Base-by-base conservation (phyloP, 2,329 filamentous ascomycete species). In the Phialophora verrucosa region DNA sequence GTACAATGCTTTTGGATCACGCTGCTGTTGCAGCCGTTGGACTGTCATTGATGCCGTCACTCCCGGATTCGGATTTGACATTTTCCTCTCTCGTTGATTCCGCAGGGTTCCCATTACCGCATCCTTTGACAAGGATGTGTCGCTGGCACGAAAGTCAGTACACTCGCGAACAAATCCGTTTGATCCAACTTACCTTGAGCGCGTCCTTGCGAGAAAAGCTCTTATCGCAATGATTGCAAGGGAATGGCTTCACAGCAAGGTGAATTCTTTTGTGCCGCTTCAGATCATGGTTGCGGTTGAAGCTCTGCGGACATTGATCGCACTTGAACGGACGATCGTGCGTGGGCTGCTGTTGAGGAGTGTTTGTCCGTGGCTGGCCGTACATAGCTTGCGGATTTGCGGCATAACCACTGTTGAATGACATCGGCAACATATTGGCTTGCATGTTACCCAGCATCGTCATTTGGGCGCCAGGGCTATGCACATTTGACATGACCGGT, bases 261-360 rank as follows among this genome's bases (percentile, higher is more conserved):
- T 99, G 95, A 66, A 98, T 98, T 58, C 93, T 84, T 83, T 97
- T 97, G 78, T 99, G 95, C 59, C 95, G 87, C 80, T 99, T 99
- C 73, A 98, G 79, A 75, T 98, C 95, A 75, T 98, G 95, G 71
- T 98, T 98, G 4, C 95, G 85, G 78, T 96, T 98, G 81, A 99
- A 99, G 44, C 91, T 93, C 76, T 96, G 92, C 0, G 91, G 88
- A 75, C 95, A 99, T 75, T 91, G 86, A 73, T 98, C 93, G 76
- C 95, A 99, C 78, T 93, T 93, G 83, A 96, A 98, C 0, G 95
- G 95, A 4, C 94, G 88, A 72, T 98, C 94, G 64, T 90, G 89
- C 31, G 85, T 83, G 10, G 84, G 81, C 2, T 79, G 79, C 23
- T 82, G 79, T 68, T 84, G 84, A 55, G 85, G 83, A 64, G 82